Conservation (phyloP, 108 stramenopile species). For the Nitzschia sp. region DNA sequence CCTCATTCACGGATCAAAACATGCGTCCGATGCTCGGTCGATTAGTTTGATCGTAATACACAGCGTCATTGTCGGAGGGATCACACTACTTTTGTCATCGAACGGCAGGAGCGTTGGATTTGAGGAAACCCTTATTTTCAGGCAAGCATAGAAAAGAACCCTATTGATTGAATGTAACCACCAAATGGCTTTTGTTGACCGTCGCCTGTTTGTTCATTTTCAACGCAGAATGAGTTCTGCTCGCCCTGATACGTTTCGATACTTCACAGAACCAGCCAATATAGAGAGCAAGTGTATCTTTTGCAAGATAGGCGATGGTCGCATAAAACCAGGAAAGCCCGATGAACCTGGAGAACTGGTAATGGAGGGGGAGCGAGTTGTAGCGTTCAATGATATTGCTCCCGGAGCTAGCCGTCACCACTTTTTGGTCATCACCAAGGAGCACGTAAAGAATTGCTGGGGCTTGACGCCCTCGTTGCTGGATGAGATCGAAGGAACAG, state of each 20-base stretch:
- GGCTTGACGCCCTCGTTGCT: background rate
- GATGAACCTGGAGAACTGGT: conserved; percentile 1
- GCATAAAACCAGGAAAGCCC: conserved; percentile 9
- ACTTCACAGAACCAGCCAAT: conserved; percentile 10
- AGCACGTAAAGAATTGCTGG: conserved; percentile 18
- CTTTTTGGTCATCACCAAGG: conserved; percentile 10
- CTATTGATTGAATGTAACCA: too few relatives aligned
- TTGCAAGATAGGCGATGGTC: conserved; percentile 16
- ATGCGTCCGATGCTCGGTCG: too few relatives aligned
- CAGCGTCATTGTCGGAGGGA: too few relatives aligned
- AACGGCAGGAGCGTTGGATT: too few relatives aligned
- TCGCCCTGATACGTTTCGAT: conserved; percentile 9
- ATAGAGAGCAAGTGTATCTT: conserved; percentile 18
- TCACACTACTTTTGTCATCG: too few relatives aligned
- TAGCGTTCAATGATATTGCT: conserved; percentile 10
- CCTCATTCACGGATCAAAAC: too few relatives aligned
- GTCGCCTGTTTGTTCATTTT: too few relatives aligned
- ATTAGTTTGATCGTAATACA: too few relatives aligned
- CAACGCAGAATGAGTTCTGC: conserved; percentile 1
- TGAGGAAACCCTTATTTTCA: too few relatives aligned
- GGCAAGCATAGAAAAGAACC: too few relatives aligned
- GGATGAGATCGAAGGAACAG: conserved; percentile 8
- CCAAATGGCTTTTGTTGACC: too few relatives aligned
- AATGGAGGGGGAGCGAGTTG: conserved; percentile 1
- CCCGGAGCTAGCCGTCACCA: conserved; percentile 10